Base-by-base conservation (phyloP, 495 filamentous ascomycete genomes). In the Penicillium angulare region DNA sequence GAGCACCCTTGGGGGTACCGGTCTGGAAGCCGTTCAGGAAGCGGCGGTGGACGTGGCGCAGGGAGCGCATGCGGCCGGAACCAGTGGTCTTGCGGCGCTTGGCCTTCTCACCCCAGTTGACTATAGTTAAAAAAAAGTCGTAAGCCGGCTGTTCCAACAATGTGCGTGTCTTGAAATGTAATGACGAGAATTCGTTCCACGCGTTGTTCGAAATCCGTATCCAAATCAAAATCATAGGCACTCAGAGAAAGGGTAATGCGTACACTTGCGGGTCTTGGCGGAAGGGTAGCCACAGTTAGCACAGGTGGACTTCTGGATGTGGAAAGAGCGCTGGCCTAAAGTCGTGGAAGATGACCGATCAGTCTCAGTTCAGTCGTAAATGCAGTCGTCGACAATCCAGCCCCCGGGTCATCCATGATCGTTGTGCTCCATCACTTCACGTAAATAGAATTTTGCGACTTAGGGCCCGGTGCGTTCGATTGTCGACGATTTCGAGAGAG, bases 31-130 rank as follows among this genome's bases (percentile, higher is more conserved):
- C 91, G 79, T 98, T 97, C 78, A 85, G 88, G 82, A 95, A 95
- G 71, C 81, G 83, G 68, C 92, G 86, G 63, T 92, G 79, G 66
- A 97, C 84, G 60, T 80, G 83, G 80, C 92, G 92, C 72, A 97
- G 83, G 79, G 90, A 86, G 52, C 89, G 80, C 87, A 91, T 90
- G 64, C 93, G 85, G 73, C 93, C 93, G 68, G 89, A 89, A 60
- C 93, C 93, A 65, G 89, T 93, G 66, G 92, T 96, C 92, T 96
- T 97, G 87, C 93, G 91, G 75, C 93, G 79, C 88, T 96, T 97
- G 64, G 92, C 95, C 84, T 98, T 98, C 85, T 96, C 90, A 76
- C 87, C 83, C 93, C 93, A 98, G 86, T 98, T 95, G 83, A 86
- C 93, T 98, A 67, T 76, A 53, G 39, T 43, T 54, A 43, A 55